Conservation (phyloP, 78 protist species). For the Cavenderia fasciculata region DNA sequence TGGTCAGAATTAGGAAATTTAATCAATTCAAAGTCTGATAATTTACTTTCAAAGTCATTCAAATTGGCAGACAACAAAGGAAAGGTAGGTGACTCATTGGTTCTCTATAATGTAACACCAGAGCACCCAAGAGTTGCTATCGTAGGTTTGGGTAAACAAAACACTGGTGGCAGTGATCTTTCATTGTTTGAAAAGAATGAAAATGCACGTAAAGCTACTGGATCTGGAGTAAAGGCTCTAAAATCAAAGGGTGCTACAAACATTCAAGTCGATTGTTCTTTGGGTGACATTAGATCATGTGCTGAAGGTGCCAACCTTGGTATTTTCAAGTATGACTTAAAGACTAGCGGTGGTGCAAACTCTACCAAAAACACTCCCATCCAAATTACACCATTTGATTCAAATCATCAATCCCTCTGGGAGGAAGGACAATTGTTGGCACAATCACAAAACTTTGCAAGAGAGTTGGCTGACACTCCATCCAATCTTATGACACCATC, state of each 20-base stretch:
- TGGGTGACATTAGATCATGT: slow-evolving; percentile 27
- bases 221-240: slow-evolving; percentile 57
- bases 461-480: slow-evolving; percentile 64
- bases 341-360: not conserved
- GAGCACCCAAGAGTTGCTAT: slow-evolving; percentile 54
- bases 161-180: not conserved
- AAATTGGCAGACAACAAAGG: slow-evolving; percentile 55
- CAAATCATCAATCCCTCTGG: not conserved
- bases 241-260: slow-evolving; percentile 42
- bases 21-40: slow-evolving; percentile 38
- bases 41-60: slow-evolving; percentile 17
- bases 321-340: slow-evolving; percentile 44
- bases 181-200: slow-evolving; percentile 19
- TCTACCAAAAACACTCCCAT: slow-evolving; percentile 1
- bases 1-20: slow-evolving; percentile 20
- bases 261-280: slow-evolving; percentile 27
- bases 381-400: not conserved
- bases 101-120: slow-evolving; percentile 49
- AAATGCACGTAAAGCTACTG: slow-evolving; percentile 22
- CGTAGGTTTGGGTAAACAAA: slow-evolving; percentile 63
- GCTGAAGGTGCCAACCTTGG: slow-evolving; percentile 58
- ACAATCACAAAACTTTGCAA: slow-evolving; percentile 74
- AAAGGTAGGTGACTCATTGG: slow-evolving; percentile 51
- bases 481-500: slow-evolving; percentile 74
- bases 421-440: slow-evolving; percentile 45